phyloP scores from a whole-genome alignment of 1,139 yeast species.

The Pichia sp. region DNA sequence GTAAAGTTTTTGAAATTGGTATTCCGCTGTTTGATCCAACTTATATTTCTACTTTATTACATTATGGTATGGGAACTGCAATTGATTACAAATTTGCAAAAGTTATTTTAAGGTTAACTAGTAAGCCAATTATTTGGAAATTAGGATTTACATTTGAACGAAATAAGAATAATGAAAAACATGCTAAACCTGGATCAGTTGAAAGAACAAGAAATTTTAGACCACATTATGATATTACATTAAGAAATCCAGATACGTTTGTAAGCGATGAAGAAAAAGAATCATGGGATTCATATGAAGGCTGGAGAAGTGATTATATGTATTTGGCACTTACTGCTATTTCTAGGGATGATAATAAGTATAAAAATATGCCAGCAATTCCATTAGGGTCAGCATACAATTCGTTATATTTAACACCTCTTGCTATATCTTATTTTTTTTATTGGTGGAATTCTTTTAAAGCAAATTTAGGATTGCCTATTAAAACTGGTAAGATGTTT shows the following conservation, averaged over 20 bases:
- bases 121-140: slow-evolving; percentile 51
- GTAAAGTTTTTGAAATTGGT: slow-evolving; percentile 46
- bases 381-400: slow-evolving; percentile 41
- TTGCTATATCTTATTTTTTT: slow-evolving; percentile 59
- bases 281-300: slow-evolving; percentile 68
- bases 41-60: slow-evolving; percentile 33
- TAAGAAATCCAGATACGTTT: slow-evolving; percentile 62
- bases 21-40: slow-evolving; percentile 42
- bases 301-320: slow-evolving; percentile 74
- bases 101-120: slow-evolving; percentile 50
- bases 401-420: slow-evolving; percentile 71
- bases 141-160: slow-evolving; percentile 61
- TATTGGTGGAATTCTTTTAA: slow-evolving; percentile 81
- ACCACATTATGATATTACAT: slow-evolving; percentile 68
- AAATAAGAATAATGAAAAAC: slow-evolving; percentile 23
- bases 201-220: slow-evolving; percentile 48
- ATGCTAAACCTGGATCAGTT: slow-evolving; percentile 28
- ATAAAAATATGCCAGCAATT: slow-evolving; percentile 7
- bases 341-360: slow-evolving; percentile 34
- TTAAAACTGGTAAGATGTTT: slow-evolving; percentile 67
- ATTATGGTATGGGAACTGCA: slow-evolving; percentile 34
- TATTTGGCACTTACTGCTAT: slow-evolving; percentile 71
- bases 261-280: slow-evolving; percentile 29
- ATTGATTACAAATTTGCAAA: slow-evolving; percentile 34
- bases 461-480: slow-evolving; percentile 66